phyloP scores from a whole-genome alignment of 2,329 filamentous ascomycete species.

The Trichophyton simii region DNA sequence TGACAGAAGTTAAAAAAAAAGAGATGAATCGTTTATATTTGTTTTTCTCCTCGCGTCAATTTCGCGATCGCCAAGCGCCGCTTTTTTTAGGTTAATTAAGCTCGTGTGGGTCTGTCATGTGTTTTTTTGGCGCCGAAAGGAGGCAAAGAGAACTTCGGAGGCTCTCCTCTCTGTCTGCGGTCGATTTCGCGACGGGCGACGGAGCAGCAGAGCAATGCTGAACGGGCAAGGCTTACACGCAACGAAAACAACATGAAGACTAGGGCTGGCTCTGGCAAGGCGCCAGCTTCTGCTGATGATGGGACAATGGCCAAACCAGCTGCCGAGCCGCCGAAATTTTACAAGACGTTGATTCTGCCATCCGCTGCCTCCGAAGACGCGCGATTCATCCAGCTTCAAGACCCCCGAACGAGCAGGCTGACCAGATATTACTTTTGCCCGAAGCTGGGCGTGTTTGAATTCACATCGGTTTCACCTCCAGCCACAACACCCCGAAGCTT shows the following conservation, averaged over 20 bases:
- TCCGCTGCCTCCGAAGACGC: constrained; percentile 39
- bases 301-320: neutral
- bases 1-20: neutral
- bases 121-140: neutral
- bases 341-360: constrained; percentile 47
- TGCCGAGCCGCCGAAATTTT: constrained; percentile 17
- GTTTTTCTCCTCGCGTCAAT: neutral
- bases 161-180: too few relatives aligned
- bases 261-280: neutral
- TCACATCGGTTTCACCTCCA: constrained; percentile 44
- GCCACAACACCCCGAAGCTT: constrained; percentile 42
- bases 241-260: neutral
- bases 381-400: constrained; percentile 43
- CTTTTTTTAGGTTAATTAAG: neutral
- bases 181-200: too few relatives aligned
- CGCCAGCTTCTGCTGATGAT: neutral
- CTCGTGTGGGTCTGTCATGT: neutral
- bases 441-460: constrained; percentile 46
- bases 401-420: constrained; percentile 38
- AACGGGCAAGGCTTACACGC: neutral
- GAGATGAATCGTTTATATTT: neutral
- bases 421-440: constrained; percentile 49
- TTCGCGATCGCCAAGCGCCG: neutral
- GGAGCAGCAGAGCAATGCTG: neutral
- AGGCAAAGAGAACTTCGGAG: neutral